Percentiles rank a stretch among this genome's conserved stretches.
phyloP scores from a whole-genome alignment of 2,329 filamentous ascomycete genomes.

The Botrytis aclada region DNA sequence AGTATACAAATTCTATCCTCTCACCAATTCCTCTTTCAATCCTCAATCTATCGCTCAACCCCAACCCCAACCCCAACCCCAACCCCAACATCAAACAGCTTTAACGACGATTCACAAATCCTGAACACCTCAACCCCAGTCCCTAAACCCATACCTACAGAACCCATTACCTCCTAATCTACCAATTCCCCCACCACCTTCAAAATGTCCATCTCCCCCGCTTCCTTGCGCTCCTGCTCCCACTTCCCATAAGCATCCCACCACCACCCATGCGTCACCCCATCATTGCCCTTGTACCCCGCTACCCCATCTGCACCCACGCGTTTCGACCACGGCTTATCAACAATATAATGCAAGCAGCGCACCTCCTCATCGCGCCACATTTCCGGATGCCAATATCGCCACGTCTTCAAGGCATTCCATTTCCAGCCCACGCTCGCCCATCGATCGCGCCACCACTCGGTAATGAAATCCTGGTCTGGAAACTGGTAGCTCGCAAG shows the following conservation, averaged over 20 bases:
- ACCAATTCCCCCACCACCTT: background rate
- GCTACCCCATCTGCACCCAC: background rate
- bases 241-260: background rate
- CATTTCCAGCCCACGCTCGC: conserved; percentile 53
- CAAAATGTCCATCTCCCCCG: background rate
- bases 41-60: background rate
- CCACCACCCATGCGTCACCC: background rate
- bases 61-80: background rate
- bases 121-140: background rate
- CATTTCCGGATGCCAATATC: conserved; percentile 7
- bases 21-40: background rate
- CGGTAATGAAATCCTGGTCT: conserved; percentile 55
- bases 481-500: conserved; percentile 48
- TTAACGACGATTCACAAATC: background rate
- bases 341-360: background rate
- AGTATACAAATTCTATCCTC: background rate
- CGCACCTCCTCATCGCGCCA: conserved; percentile 40
- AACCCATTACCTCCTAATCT: background rate
- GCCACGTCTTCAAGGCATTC: background rate
- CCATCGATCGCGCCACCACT: conserved; percentile 53
- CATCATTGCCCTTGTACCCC: background rate
- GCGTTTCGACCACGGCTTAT: background rate
- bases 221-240: background rate
- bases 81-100: background rate
- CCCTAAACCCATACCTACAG: background rate